These are phyloP conservation scores for Carnegiea gigantea DNA, from an alignment of 179 eudicot species.

Conservation along the genomic window DNA sequence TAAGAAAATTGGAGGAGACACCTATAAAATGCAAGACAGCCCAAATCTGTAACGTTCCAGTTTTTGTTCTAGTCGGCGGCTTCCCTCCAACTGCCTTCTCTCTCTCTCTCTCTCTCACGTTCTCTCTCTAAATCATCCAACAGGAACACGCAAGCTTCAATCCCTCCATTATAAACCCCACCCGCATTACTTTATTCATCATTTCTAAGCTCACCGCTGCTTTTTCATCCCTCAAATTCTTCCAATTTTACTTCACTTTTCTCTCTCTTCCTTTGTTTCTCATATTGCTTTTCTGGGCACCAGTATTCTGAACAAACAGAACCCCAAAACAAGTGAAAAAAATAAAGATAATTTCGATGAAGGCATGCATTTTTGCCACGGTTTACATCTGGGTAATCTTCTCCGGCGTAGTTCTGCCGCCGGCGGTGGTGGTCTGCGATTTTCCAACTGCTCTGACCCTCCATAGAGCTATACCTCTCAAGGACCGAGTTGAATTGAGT, in stretches of 20 bases:
- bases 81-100: constrained; percentile 7
- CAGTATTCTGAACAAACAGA: neutral
- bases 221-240: constrained; percentile 1
- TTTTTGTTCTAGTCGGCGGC: constrained; percentile 12
- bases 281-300: constrained; percentile 22
- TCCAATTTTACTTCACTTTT: neutral
- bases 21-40: constrained; percentile 24
- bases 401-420: constrained; percentile 31
- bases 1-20: constrained; percentile 4
- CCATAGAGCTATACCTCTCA: constrained; percentile 68
- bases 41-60: constrained; percentile 18
- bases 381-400: constrained; percentile 30
- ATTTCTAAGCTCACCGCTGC: neutral
- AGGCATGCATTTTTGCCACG: constrained; percentile 19
- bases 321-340: neutral
- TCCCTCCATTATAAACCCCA: constrained; percentile 1
- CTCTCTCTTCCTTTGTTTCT: constrained; percentile 22
- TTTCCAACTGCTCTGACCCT: constrained; percentile 56
- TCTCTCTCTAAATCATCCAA: constrained; percentile 28
- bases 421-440: constrained; percentile 30
- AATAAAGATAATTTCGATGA: constrained; percentile 9
- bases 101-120: neutral
- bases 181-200: neutral
- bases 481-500: constrained; percentile 62
- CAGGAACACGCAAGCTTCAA: neutral